A percentile compares a stretch with the other conserved stretches of the same genome.
Evolutionary conservation across 176 grass and related monocot genomes (phyloP).

Genomic region (Pontederia crassipes): DNA sequence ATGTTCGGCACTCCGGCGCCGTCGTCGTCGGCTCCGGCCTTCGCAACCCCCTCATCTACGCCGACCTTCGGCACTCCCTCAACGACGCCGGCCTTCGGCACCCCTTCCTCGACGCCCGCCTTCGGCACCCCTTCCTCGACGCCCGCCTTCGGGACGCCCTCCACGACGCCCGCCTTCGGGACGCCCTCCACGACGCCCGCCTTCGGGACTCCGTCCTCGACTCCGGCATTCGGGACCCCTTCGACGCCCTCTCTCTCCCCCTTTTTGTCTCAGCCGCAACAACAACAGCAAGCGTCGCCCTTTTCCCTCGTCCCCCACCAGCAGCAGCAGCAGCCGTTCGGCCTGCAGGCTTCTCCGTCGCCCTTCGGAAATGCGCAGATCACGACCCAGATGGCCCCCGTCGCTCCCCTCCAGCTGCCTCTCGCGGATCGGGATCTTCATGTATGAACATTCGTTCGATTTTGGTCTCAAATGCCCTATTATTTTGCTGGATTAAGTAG

Average conservation of each 20-base stretch:
- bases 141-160: constrained; percentile 29
- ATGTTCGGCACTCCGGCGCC: constrained; percentile 1
- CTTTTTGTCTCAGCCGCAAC: background rate
- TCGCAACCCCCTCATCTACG: background rate
- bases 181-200: constrained; percentile 2
- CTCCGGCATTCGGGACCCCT: constrained; percentile 27
- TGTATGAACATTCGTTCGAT: constrained; percentile 20
- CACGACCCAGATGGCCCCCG: constrained; percentile 94
- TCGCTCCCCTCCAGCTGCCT: constrained; percentile 60
- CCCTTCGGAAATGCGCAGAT: constrained; percentile 55
- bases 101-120: constrained; percentile 14
- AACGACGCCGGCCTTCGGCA: background rate
- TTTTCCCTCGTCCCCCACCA: constrained; percentile 6
- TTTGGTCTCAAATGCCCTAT: background rate
- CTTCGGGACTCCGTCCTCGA: constrained; percentile 31
- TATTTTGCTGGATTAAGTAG: background rate
- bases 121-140: constrained; percentile 34
- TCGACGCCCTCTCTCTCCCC: constrained; percentile 13
- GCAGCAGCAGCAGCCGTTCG: constrained; percentile 23
- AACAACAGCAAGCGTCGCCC: background rate
- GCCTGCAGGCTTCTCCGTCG: constrained; percentile 48
- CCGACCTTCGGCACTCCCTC: constrained; percentile 7
- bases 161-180: constrained; percentile 29
- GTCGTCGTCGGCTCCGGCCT: background rate
- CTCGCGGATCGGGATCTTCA: constrained; percentile 88